Evolutionary conservation across 2,329 filamentous ascomycete genomes (phyloP).

Genomic region (Tolypocladium album): DNA sequence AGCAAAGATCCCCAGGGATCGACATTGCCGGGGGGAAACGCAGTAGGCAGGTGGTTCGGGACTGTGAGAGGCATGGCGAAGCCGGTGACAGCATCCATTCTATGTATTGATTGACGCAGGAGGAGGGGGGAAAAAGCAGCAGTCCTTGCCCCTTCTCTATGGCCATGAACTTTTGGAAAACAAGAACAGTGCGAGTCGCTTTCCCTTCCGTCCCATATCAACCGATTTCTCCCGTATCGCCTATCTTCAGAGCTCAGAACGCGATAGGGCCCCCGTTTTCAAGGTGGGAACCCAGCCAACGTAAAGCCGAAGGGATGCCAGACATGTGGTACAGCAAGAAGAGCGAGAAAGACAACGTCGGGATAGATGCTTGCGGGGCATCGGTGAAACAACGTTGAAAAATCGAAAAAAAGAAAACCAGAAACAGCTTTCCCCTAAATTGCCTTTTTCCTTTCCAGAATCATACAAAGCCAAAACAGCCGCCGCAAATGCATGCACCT

Average conservation of each 20-base stretch:
- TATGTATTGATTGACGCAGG: conserved; percentile 4
- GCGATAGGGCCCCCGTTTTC: neutral
- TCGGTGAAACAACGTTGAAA: neutral
- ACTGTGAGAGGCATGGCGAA: neutral
- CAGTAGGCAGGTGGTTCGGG: neutral
- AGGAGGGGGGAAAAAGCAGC: neutral
- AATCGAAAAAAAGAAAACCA: neutral
- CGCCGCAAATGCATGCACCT: neutral
- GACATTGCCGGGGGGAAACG: neutral
- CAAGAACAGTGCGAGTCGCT: neutral
- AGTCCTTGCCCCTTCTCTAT: conserved; percentile 3
- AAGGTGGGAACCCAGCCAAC: neutral
- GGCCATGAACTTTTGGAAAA: conserved; percentile 6
- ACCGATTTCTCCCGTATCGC: neutral
- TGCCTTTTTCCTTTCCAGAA: conserved; percentile 3
- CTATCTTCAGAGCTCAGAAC: neutral
- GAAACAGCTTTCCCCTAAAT: neutral
- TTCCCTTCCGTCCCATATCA: neutral
- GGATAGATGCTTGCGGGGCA: neutral
- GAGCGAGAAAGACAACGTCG: neutral
- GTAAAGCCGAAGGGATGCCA: neutral
- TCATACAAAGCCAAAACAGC: conserved; percentile 4
- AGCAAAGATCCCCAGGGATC: neutral
- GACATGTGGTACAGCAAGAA: neutral
- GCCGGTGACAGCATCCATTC: conserved; percentile 7